These are phyloP conservation scores for Myxozyma vanderwaltii DNA, from an alignment of 805 yeast species.

Conservation along the genomic window DNA sequence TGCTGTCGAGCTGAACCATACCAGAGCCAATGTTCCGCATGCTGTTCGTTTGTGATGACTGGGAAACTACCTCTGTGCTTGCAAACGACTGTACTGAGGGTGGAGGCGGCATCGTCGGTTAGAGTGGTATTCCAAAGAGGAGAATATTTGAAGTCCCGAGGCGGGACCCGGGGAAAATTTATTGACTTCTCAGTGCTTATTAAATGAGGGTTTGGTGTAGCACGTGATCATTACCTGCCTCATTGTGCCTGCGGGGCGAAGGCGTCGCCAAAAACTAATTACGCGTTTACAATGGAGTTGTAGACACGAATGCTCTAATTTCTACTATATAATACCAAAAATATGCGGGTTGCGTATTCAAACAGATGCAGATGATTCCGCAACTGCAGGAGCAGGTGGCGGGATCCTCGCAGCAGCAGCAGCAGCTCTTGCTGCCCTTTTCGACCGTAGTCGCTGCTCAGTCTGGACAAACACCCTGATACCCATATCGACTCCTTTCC, in stretches of 20 bases:
- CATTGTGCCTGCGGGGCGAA: not conserved
- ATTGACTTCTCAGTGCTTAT: not conserved
- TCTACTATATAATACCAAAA: no score
- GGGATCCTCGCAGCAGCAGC: conserved; percentile 6
- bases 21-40: not conserved
- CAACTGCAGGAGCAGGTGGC: not conserved
- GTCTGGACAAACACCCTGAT: conserved; percentile 82
- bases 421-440: not conserved
- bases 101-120: conserved; percentile 13
- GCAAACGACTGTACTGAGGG: conserved; percentile 13
- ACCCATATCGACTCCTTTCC: conserved; percentile 69
- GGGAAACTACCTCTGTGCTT: conserved; percentile 10
- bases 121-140: not conserved
- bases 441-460: conserved; percentile 59
- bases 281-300: no score
- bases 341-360: not conserved
- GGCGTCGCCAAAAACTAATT: no score
- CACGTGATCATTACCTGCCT: not conserved
- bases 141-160: not conserved
- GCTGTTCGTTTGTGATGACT: not conserved
- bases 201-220: not conserved
- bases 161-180: conserved; percentile 5
- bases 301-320: no score
- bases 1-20: not conserved
- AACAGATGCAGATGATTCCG: not conserved